Percentiles rank a stretch among this genome's conserved stretches.
Conservation (phyloP, 306 rosid species). For the Heteromeles arbutifolia region DNA sequence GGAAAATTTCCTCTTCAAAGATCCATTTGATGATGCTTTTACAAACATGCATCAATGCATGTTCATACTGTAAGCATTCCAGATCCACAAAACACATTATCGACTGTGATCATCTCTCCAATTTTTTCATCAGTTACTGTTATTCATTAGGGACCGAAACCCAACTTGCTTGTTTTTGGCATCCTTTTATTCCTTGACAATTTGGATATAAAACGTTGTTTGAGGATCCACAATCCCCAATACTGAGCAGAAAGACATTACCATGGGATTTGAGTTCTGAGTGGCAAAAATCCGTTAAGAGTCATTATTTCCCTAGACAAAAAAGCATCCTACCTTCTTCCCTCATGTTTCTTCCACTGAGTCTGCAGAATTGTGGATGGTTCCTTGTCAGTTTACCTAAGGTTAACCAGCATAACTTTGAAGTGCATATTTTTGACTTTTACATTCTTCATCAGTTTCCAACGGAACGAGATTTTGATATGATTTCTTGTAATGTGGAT, state of each 20-base stretch:
- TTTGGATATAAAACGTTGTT: not conserved
- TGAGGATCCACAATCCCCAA: not conserved
- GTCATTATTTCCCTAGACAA: not conserved
- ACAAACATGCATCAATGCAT: slow-evolving; percentile 59
- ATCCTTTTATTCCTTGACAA: not conserved
- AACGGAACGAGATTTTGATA: not conserved
- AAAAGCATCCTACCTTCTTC: not conserved
- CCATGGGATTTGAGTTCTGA: not conserved
- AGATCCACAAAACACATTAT: not conserved
- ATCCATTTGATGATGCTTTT: slow-evolving; percentile 78
- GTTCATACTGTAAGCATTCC: slow-evolving; percentile 68
- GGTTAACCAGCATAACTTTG: not conserved
- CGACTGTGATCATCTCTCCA: not conserved
- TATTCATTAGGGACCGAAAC: not conserved
- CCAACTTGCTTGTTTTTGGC: not conserved
- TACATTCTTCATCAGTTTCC: not conserved
- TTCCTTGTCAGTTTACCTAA: not conserved
- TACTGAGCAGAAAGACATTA: not conserved
- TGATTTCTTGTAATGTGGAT: slow-evolving; percentile 3
- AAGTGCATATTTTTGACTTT: not conserved
- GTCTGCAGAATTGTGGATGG: not conserved
- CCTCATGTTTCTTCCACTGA: not conserved
- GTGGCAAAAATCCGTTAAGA: not conserved
- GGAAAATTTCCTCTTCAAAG: slow-evolving; percentile 73
- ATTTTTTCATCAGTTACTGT: not conserved